These are phyloP conservation scores for Adiantum capillusveneris DNA, from an alignment of 75 land plant genomes.

Conservation along the genomic window DNA sequence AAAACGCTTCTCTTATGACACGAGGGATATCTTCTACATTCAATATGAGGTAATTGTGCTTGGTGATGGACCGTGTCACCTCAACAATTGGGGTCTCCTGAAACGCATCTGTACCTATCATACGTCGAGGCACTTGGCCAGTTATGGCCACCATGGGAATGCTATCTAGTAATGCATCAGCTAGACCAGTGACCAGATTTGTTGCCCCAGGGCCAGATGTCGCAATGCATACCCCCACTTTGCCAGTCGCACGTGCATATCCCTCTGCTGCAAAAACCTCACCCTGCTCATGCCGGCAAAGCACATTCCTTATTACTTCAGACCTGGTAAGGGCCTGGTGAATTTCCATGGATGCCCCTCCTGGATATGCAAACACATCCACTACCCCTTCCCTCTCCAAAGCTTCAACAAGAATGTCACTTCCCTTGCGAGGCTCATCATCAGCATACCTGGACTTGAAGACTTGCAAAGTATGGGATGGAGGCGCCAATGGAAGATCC, in stretches of 20 bases:
- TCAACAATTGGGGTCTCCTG: constrained; percentile 97
- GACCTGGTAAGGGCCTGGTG: constrained; percentile 91
- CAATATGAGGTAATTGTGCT: constrained; percentile 87
- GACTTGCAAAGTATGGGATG: no score
- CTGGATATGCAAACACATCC: constrained; percentile 84
- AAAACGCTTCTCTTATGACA: constrained; percentile 74
- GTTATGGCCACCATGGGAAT: constrained; percentile 90
- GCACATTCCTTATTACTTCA: constrained; percentile 47
- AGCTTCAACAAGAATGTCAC: constrained; percentile 86
- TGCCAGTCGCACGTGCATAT: constrained; percentile 75
- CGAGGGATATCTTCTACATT: constrained; percentile 81
- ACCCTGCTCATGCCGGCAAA: constrained; percentile 91
- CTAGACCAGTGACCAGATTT: constrained; percentile 79
- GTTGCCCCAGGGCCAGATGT: constrained; percentile 98
- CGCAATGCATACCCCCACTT: constrained; percentile 80
- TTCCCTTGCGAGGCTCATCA: constrained; percentile 75
- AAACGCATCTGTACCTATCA: constrained; percentile 95
- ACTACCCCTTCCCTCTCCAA: constrained; percentile 83
- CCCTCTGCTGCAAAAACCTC: constrained; percentile 93
- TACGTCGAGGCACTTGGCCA: constrained; percentile 87
- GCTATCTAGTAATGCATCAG: constrained; percentile 83
- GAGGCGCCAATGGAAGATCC: no score
- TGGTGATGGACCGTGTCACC: constrained; percentile 83
- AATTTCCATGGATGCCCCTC: constrained; percentile 94
- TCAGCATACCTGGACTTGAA: constrained; percentile 34